These are phyloP conservation scores for Cordia subcordata DNA, from an alignment of 257 asterid genomes.

Conservation along the genomic window DNA sequence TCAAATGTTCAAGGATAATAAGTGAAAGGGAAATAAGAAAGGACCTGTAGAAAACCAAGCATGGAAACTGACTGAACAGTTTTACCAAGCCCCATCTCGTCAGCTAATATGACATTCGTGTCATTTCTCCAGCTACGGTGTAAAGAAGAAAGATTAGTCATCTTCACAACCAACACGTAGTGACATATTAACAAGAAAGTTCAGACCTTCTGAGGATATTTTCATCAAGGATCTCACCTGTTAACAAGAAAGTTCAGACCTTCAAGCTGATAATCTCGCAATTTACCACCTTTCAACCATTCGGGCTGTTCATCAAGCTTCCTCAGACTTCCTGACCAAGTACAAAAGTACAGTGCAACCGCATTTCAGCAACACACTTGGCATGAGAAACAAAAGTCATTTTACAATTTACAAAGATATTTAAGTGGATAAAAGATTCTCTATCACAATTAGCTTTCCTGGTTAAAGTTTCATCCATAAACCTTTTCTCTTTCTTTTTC, in stretches of 20 bases:
- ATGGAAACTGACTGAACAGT: constrained; percentile 98
- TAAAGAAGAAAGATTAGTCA: constrained; percentile 49
- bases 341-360: constrained; percentile 9
- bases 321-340: constrained; percentile 82
- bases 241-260: constrained; percentile 95
- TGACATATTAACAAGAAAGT: constrained; percentile 23
- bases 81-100: constrained; percentile 99
- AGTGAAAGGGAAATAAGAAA: constrained; percentile 5
- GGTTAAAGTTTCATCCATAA: too few relatives aligned
- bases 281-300: constrained; percentile 98
- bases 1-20: constrained; percentile 9
- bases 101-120: constrained; percentile 95
- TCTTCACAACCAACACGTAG: constrained; percentile 15
- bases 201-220: not conserved
- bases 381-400: too few relatives aligned
- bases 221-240: constrained; percentile 42
- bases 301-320: constrained; percentile 97
- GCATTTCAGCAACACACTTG: not conserved
- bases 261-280: constrained; percentile 98
- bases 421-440: too few relatives aligned
- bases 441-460: too few relatives aligned
- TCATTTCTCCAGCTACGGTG: constrained; percentile 97
- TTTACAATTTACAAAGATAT: too few relatives aligned
- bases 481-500: too few relatives aligned
- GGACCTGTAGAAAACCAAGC: constrained; percentile 98